These are phyloP conservation scores for Auriculariales sp. DNA, from an alignment of 768 basidiomycete genomes.

Conservation along the genomic window DNA sequence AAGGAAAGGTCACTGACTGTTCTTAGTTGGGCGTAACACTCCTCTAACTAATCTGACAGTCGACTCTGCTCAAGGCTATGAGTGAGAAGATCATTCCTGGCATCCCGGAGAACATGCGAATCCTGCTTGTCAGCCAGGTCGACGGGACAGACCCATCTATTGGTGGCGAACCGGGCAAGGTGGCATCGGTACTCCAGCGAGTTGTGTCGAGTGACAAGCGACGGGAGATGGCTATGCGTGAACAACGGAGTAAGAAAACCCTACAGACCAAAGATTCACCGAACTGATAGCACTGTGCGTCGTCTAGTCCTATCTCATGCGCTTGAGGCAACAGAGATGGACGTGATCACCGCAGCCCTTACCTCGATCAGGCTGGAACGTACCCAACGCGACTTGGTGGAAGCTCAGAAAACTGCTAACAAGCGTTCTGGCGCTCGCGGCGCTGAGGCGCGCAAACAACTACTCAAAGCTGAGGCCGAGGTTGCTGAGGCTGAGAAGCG, in stretches of 20 bases:
- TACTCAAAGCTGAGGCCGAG: conserved; percentile 29
- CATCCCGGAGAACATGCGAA: conserved; percentile 24
- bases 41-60: conserved; percentile 5
- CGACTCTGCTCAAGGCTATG: conserved; percentile 25
- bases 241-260: conserved; percentile 11
- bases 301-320: conserved; percentile 11
- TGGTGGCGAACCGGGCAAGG: conserved; percentile 7
- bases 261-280: not conserved
- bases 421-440: conserved; percentile 43
- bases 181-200: conserved; percentile 20
- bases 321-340: conserved; percentile 9
- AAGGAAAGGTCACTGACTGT: conserved; percentile 33
- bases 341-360: conserved; percentile 8
- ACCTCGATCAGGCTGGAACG: conserved; percentile 7
- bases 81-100: conserved; percentile 33
- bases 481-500: conserved; percentile 19
- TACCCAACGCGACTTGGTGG: conserved; percentile 11
- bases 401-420: conserved; percentile 29
- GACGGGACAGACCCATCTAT: conserved; percentile 12
- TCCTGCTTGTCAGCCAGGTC: conserved; percentile 31
- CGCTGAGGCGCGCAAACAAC: conserved; percentile 37
- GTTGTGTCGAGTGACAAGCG: conserved; percentile 30
- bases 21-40: conserved; percentile 7
- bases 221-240: conserved; percentile 17
- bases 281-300: not conserved